Conservation (phyloP, 139 green algal species). For the Micractinium conductrix region DNA sequence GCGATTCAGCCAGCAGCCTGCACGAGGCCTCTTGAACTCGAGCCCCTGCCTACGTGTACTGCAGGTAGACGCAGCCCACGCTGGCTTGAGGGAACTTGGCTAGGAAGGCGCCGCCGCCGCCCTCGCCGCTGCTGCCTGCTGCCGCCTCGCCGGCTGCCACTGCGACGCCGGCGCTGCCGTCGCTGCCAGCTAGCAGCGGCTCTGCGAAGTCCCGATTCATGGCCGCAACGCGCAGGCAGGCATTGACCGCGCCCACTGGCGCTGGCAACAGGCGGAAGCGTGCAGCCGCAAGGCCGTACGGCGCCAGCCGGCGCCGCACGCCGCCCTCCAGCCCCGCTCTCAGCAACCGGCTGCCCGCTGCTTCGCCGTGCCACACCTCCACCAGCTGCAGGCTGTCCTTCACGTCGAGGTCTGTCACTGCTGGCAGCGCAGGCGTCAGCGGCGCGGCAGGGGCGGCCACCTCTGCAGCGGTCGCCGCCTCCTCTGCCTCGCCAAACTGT, state of each 20-base stretch:
- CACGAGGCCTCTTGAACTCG: too few relatives aligned
- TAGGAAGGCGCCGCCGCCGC: neutral
- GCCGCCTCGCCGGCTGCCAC: neutral
- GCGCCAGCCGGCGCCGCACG: slow-evolving; percentile 39
- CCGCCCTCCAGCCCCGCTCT: slow-evolving; percentile 25
- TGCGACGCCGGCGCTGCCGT: neutral
- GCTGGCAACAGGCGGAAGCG: slow-evolving; percentile 33
- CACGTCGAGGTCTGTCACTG: slow-evolving; percentile 26
- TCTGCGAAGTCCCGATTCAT: slow-evolving; percentile 35
- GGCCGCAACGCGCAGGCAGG: slow-evolving; percentile 36
- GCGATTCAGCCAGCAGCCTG: too few relatives aligned
- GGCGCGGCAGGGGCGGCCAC: neutral
- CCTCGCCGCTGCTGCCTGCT: neutral
- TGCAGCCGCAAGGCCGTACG: slow-evolving; percentile 34
- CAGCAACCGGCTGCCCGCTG: slow-evolving; percentile 5
- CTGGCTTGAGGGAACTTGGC: slow-evolving; percentile 28
- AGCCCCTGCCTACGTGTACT: slow-evolving; percentile 41
- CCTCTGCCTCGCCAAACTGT: slow-evolving; percentile 11
- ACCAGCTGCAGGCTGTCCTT: slow-evolving; percentile 40
- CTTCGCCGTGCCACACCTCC: slow-evolving; percentile 41
- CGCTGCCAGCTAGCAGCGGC: neutral
- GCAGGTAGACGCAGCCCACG: slow-evolving; percentile 46
- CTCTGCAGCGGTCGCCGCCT: neutral
- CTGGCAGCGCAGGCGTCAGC: neutral
- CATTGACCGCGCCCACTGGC: neutral